phyloP scores from a whole-genome alignment of 805 yeast genomes.

The Lipomyces starkeyi region DNA sequence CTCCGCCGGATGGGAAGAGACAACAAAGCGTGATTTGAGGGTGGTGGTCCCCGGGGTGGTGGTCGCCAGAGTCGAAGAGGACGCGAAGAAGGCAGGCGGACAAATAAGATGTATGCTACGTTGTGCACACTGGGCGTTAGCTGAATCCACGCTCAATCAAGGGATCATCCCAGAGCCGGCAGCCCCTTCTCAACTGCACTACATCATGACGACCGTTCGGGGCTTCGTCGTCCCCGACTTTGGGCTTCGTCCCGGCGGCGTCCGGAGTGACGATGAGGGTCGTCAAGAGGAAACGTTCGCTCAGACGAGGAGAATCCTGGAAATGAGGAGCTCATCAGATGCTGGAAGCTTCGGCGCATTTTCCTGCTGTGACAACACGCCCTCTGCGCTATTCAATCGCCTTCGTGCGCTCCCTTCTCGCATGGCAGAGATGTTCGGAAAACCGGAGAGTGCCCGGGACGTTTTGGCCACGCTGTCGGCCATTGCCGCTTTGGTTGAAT shows the following conservation, averaged over 20 bases:
- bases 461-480: neutral
- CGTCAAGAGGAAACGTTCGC: slow-evolving; percentile 1
- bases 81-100: neutral
- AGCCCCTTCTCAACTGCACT: neutral
- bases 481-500: neutral
- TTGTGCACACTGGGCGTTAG: slow-evolving; percentile 1
- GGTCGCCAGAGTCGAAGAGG: slow-evolving; percentile 1
- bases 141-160: neutral
- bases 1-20: slow-evolving; percentile 1
- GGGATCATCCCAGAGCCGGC: slow-evolving; percentile 3
- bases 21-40: neutral
- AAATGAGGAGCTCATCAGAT: neutral
- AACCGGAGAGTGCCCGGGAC: neutral
- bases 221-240: slow-evolving; percentile 1
- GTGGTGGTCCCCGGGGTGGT: slow-evolving; percentile 1
- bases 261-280: neutral
- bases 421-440: neutral
- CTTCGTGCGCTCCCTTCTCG: slow-evolving; percentile 1
- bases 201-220: neutral
- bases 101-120: neutral
- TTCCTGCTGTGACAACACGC: neutral
- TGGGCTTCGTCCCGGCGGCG: neutral
- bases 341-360: neutral
- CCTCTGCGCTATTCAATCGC: neutral
- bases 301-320: neutral